Evolutionary conservation across 2,329 filamentous ascomycete species (phyloP), one percentile per base, ranked within the genome.

Genomic region (Fusarium newnesense): DNA sequence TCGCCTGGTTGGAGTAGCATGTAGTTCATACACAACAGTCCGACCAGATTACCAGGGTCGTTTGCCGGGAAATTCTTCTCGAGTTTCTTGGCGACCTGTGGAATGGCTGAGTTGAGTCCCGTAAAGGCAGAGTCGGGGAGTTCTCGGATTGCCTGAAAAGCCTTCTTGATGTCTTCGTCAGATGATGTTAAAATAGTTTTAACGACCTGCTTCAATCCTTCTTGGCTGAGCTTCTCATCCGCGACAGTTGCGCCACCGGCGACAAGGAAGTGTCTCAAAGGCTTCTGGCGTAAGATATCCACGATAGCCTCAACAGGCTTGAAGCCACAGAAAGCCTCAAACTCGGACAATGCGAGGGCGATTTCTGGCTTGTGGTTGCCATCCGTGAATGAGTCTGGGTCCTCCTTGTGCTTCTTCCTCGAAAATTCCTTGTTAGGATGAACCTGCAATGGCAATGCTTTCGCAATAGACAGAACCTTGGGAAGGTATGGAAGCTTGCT

Each of bases 341-440:
- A 95, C 28, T 90, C 88, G 18, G 87, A 86, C 2, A 95, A 82
- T 0, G 93, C 92, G 3, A 95, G 84, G 2, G 93, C 92, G 60
- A 95, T 95, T 78, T 95, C 93, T 3, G 93, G 93, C 81, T 95
- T 95, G 84, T 95, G 92, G 79, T 95, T 95, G 6, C 88, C 83
- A 73, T 95, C 92, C 3, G 88, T 89, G 79, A 93, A 95, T 64
- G 89, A 87, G 5, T 89, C 81, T 0, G 92, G 92, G 60, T 94
- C 86, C 72, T 89, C 80, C 60, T 86, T 79, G 81, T 94, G 91
- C 5, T 94, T 85, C 75, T 90, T 86, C 13, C 86, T 82, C 1
- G 93, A 88, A 3, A 94, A 86, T 1, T 87, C 84, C 77, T 92
- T 93, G 82, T 94, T 89, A 37, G 92, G 93, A 72, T 95, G 93